Evolutionary conservation across 768 basidiomycete species (phyloP).

Genomic region (Tubosaeta sp.): DNA sequence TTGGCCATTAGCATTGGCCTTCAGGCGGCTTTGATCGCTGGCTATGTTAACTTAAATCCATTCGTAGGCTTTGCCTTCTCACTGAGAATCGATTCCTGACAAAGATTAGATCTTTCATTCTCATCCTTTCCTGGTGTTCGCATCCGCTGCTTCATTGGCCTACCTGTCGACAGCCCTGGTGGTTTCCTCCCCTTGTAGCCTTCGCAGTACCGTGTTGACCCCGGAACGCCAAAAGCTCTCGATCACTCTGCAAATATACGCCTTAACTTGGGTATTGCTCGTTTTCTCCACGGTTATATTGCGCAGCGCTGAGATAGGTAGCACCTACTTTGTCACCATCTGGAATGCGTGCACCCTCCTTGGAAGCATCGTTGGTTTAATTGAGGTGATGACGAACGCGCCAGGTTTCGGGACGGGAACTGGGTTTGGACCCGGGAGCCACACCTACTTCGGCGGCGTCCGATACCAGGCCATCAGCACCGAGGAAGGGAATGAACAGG

Average conservation of each 20-base stretch:
- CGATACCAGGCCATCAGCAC: conserved; percentile 26
- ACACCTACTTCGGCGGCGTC: conserved; percentile 12
- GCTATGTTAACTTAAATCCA: conserved; percentile 55
- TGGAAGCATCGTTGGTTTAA: conserved; percentile 35
- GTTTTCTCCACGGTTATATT: conserved; percentile 46
- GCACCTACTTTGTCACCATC: conserved; percentile 52
- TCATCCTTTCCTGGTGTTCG: conserved; percentile 46
- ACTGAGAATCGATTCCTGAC: background rate
- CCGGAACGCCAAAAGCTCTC: conserved; percentile 47
- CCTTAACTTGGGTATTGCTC: conserved; percentile 57
- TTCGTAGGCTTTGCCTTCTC: conserved; percentile 42
- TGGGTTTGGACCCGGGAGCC: conserved; percentile 1
- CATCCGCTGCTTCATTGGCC: conserved; percentile 45
- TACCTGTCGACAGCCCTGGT: conserved; percentile 46
- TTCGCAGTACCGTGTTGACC: conserved; percentile 17
- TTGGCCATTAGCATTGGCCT: conserved; percentile 41
- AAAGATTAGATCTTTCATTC: conserved; percentile 55
- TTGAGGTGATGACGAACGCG: conserved; percentile 32
- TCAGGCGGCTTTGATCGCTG: conserved; percentile 45
- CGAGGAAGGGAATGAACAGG: conserved; percentile 12
- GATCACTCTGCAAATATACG: conserved; percentile 49
- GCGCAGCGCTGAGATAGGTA: conserved; percentile 41
- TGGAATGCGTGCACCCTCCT: conserved; percentile 49
- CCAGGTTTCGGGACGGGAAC: conserved; percentile 8
- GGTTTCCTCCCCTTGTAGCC: conserved; percentile 34